phyloP scores from a whole-genome alignment of 2,329 filamentous ascomycete genomes.

The Colletotrichum sublineola region DNA sequence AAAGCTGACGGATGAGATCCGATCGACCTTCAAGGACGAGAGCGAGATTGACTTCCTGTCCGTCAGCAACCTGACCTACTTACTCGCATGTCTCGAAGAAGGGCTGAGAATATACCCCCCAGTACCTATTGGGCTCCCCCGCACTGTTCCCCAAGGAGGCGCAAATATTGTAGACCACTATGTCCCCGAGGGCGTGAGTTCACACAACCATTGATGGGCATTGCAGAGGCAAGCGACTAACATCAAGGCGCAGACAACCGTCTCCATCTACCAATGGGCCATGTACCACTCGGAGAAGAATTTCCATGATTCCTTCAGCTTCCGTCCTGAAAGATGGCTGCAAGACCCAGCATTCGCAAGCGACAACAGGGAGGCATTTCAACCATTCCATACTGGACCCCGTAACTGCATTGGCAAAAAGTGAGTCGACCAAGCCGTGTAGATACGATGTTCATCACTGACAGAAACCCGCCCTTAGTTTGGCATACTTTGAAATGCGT shows the following conservation, averaged over 20 bases:
- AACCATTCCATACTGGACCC: slow-evolving; percentile 63
- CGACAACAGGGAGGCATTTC: slow-evolving; percentile 54
- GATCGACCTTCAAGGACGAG: slow-evolving; percentile 50
- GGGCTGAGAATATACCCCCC: slow-evolving; percentile 57
- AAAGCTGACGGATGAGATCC: slow-evolving; percentile 55
- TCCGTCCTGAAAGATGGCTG: slow-evolving; percentile 53
- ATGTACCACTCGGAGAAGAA: slow-evolving; percentile 50
- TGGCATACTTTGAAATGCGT: slow-evolving; percentile 64
- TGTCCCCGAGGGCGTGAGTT: slow-evolving; percentile 50
- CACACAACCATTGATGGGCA: neutral
- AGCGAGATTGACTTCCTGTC: slow-evolving; percentile 54
- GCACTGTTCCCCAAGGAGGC: slow-evolving; percentile 51
- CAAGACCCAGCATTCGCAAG: slow-evolving; percentile 43
- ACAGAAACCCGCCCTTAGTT: slow-evolving; percentile 41
- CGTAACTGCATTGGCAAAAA: slow-evolving; percentile 65
- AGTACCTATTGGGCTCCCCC: slow-evolving; percentile 45
- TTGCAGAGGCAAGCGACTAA: neutral
- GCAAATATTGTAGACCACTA: slow-evolving; percentile 49
- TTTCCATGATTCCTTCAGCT: slow-evolving; percentile 51
- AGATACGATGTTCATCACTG: neutral
- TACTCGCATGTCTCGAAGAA: slow-evolving; percentile 58
- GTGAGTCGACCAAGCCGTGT: slow-evolving; percentile 50
- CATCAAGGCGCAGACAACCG: slow-evolving; percentile 47
- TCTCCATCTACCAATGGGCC: slow-evolving; percentile 55
- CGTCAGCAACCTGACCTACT: slow-evolving; percentile 51